Conservation (phyloP, 208 protist species). For the Borovskyia barvae region DNA sequence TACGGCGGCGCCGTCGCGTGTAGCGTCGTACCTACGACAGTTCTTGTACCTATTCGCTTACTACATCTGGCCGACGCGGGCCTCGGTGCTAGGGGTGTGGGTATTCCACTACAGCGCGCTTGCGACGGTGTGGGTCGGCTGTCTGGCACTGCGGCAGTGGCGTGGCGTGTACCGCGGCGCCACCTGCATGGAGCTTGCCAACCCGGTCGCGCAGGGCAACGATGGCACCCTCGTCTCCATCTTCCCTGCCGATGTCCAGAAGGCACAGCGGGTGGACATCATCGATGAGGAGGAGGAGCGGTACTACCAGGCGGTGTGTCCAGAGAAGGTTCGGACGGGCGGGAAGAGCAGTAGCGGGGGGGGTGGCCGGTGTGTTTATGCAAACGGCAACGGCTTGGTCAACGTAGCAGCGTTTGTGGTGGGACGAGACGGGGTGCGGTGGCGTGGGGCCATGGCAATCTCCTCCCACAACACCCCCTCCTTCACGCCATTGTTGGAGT, state of each 20-base stretch:
- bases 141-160: slow-evolving; percentile 46
- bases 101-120: slow-evolving; percentile 54
- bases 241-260: slow-evolving; percentile 34
- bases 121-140: slow-evolving; percentile 10
- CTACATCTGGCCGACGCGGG: slow-evolving; percentile 43
- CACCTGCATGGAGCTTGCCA: slow-evolving; percentile 68
- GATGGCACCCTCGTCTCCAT: slow-evolving; percentile 61
- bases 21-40: slow-evolving; percentile 14
- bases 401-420: slow-evolving; percentile 45
- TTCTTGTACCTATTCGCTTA: slow-evolving; percentile 28
- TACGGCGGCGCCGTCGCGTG: background rate
- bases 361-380: slow-evolving; percentile 47
- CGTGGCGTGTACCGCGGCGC: slow-evolving; percentile 38
- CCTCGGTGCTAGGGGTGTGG: slow-evolving; percentile 53
- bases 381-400: slow-evolving; percentile 28
- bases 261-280: slow-evolving; percentile 18
- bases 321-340: slow-evolving; percentile 23
- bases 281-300: slow-evolving; percentile 33
- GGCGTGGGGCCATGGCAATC: slow-evolving; percentile 56
- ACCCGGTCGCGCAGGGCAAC: slow-evolving; percentile 63
- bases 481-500: slow-evolving; percentile 31
- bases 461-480: slow-evolving; percentile 51
- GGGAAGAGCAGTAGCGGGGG: slow-evolving; percentile 1
- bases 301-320: slow-evolving; percentile 35
- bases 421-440: slow-evolving; percentile 26